Base-by-base conservation (phyloP, 148 eudicot genomes). In the Silene latifolia region DNA sequence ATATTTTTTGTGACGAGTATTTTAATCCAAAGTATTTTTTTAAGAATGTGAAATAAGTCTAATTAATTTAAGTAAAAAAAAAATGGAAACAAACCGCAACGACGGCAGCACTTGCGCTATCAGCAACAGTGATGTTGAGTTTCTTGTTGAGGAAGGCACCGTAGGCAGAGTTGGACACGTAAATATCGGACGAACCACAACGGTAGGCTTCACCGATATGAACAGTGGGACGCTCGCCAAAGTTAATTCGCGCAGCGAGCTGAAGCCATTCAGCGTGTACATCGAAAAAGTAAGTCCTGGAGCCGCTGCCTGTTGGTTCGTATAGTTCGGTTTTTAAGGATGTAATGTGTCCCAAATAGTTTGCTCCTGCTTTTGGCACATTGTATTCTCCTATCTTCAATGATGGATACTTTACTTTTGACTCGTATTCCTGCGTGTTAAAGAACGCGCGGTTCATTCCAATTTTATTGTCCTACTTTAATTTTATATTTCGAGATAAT, bases 381-480 rank as follows among this genome's bases (percentile, higher is more conserved):
- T 78, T 78, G 77, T 78, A 78, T 18, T 73, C 77, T 73, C 81
- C 81, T 1, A 78, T 23, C 3, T 1, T 14, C 73, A 78, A 29
- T 6, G 73, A 32, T 20, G 75, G 64, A 0, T 7, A 13, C 2
- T 15, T 42, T 20, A 57, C 48, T 39, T 44, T 39, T 4, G 13
- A 2, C 0, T 39, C 69, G 61, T 47, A 62, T 20, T 77, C 47
- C 74, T 76, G 27, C 18, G 4, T 0, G n/a, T 39, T n/a, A n/a
- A 7, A 35, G 14, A n/a, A 7, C 19, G 19, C 1, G 2, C 29
- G 29, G 29, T 27, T 27, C 29, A 27, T 27, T 27, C 2, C 29
- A 27, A 27, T 27, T 27, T 27, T 27, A 27, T 27, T 27, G 29
- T 27, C 29, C 29, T 27, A 27, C 29, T 27, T 27, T 27, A n/a